These are phyloP conservation scores for Haplographium delicatum DNA, from an alignment of 495 filamentous ascomycete genomes.

Conservation along the genomic window DNA sequence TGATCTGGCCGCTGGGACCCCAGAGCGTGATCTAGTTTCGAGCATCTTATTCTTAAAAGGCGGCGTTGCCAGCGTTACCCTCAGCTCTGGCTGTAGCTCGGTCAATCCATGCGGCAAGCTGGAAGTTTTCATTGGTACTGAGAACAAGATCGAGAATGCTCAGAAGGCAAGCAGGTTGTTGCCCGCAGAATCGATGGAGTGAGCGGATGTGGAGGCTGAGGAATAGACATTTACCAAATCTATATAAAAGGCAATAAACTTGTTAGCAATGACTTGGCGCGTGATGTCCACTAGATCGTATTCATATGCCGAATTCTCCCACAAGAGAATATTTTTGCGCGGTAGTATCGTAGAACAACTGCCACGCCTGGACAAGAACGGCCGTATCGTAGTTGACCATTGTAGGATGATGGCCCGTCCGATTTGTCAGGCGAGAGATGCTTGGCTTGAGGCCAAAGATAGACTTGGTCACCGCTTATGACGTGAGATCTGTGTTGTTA, in stretches of 20 bases:
- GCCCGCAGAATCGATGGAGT: conserved; percentile 23
- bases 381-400: conserved; percentile 39
- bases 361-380: conserved; percentile 37
- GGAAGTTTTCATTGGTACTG: conserved; percentile 39
- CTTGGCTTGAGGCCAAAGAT: conserved; percentile 42
- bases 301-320: conserved; percentile 40
- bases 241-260: conserved; percentile 37
- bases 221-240: conserved; percentile 35
- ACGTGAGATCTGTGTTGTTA: conserved; percentile 44
- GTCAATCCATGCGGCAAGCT: conserved; percentile 42
- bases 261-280: conserved; percentile 45
- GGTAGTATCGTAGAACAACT: conserved; percentile 37
- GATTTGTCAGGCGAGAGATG: conserved; percentile 31
- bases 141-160: conserved; percentile 40
- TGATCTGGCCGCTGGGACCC: conserved; percentile 46
- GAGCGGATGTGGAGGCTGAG: conserved; percentile 14
- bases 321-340: conserved; percentile 30
- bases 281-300: conserved; percentile 49
- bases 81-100: conserved; percentile 30
- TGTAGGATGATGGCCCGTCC: conserved; percentile 38
- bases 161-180: conserved; percentile 32
- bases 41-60: conserved; percentile 46
- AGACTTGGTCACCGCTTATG: conserved; percentile 40
- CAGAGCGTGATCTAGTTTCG: conserved; percentile 51
- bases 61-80: conserved; percentile 27